These are phyloP conservation scores for Tympanopsis confertula DNA, from an alignment of 2,329 filamentous ascomycete genomes.

Conservation along the genomic window DNA sequence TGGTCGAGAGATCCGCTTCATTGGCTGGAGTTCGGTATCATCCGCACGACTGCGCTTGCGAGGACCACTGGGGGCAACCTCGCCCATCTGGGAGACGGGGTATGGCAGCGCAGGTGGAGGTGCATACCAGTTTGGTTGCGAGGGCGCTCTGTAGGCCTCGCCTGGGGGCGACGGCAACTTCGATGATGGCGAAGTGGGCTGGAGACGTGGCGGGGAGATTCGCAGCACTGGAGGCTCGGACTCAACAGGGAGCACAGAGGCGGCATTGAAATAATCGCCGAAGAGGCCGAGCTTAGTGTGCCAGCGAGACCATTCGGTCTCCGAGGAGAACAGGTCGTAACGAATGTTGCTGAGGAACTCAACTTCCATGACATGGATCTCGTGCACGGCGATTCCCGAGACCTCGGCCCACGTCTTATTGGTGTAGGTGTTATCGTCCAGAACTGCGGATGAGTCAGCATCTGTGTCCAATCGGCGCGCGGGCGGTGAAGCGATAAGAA, in stretches of 20 bases:
- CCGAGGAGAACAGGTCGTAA: constrained; percentile 80
- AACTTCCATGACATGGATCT: constrained; percentile 99
- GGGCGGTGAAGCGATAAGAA: constrained; percentile 6
- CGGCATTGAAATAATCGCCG: constrained; percentile 68
- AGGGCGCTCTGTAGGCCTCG: constrained; percentile 9
- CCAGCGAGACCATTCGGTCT: constrained; percentile 80
- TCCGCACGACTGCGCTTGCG: constrained; percentile 45
- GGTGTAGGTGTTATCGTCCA: constrained; percentile 98
- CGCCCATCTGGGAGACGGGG: too few species aligned
- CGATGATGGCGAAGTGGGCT: constrained; percentile 8
- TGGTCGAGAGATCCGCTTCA: constrained; percentile 21
- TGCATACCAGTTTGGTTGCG: constrained; percentile 9
- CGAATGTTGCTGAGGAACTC: constrained; percentile 98
- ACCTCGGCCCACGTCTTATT: constrained; percentile 99
- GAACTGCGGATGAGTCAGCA: constrained; percentile 35
- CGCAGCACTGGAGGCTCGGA: not conserved
- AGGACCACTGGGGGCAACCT: too few species aligned
- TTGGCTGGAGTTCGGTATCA: constrained; percentile 32
- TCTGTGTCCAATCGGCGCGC: not conserved
- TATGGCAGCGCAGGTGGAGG: too few species aligned
- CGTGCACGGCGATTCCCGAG: constrained; percentile 80
- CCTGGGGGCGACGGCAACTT: constrained; percentile 24
- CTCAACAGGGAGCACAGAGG: constrained; percentile 14
- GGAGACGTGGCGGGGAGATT: not conserved
- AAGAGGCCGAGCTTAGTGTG: constrained; percentile 73